These are phyloP conservation scores for Pulveroboletus frians DNA, from an alignment of 768 basidiomycete species.

Conservation along the genomic window DNA sequence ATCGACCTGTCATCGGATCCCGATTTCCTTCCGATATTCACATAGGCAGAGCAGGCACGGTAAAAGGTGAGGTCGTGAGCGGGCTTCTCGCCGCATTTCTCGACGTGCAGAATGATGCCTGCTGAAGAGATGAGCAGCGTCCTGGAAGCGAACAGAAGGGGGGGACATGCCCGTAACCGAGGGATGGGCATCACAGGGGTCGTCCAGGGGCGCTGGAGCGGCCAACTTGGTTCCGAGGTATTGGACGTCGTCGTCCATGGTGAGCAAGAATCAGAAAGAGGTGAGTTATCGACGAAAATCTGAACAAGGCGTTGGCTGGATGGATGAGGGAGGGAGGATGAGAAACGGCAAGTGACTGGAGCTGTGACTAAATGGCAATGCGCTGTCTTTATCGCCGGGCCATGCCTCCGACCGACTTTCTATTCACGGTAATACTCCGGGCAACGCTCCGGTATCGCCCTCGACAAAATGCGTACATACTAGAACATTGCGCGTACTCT, in stretches of 20 bases:
- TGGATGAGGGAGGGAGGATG: constrained; percentile 12
- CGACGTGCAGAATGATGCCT: constrained; percentile 60
- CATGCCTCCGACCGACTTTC: constrained; percentile 18
- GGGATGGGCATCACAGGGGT: constrained; percentile 23
- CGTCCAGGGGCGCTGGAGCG: constrained; percentile 24
- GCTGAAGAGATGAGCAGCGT: constrained; percentile 12
- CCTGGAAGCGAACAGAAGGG: constrained; percentile 9
- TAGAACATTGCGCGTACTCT: constrained; percentile 22
- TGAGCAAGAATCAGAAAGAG: background rate
- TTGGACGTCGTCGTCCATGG: constrained; percentile 58
- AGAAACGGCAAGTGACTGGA: constrained; percentile 18
- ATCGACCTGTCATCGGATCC: constrained; percentile 39
- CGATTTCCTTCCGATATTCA: constrained; percentile 68
- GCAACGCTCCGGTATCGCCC: constrained; percentile 3
- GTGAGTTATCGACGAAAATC: background rate
- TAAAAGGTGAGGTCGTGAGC: constrained; percentile 48
- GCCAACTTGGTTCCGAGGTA: constrained; percentile 46
- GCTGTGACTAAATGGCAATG: constrained; percentile 32
- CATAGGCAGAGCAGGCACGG: constrained; percentile 43
- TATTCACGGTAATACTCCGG: constrained; percentile 25
- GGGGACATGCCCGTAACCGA: constrained; percentile 42
- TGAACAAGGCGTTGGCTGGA: background rate
- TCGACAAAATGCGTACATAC: constrained; percentile 15
- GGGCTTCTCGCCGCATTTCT: constrained; percentile 43
- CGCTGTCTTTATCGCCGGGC: constrained; percentile 27